Base-by-base conservation (phyloP, 2,329 filamentous ascomycete genomes). In the Fusarium tjaetaba region DNA sequence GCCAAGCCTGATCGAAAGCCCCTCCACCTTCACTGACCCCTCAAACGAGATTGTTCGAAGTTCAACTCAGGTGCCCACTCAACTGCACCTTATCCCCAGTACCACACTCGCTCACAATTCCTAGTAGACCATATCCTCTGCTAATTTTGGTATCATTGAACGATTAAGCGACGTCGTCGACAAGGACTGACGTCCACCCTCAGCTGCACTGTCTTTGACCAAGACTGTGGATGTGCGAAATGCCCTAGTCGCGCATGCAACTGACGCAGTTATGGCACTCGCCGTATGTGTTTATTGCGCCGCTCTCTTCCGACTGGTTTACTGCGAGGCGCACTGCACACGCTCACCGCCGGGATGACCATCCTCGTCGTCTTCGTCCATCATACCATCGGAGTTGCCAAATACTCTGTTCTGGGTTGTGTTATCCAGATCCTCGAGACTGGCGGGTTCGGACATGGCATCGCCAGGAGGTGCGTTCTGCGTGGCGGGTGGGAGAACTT, bases 391-490 rank as follows among this genome's bases (percentile, higher is more conserved):
- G 28, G 86, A 86, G 72, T 89, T 91, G 68, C 91, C 91, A 74
- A 93, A 92, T 49, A 92, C 93, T 75, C 92, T 88, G 61, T 88
- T 88, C 79, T 90, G 88, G 39, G 86, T 83, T 51, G 89, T 85
- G 79, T 88, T 90, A 46, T 98, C 96, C 46, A 97, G 87, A 68
- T 97, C 93, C 83, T 98, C 95, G 39, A 98, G 88, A 57, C 93
- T 90, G 77, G 92, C 97, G 77, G 94, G 92, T 80, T 99, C 96
- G 26, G 93, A 93, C 95, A 98, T 98, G 38, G 93, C 91, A 80
- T 98, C 95, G 34, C 87, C 78, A 10, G 96, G 95, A 52, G 95
- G 93, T 30, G 89, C 83, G 63, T 88, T 85, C 81, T 93, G 88
- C 43, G 91, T 81, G 43, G 84, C 74, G 4, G 89, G 92, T 5